phyloP scores from a whole-genome alignment of 441 rosid species.

The Isatis lusitanica region DNA sequence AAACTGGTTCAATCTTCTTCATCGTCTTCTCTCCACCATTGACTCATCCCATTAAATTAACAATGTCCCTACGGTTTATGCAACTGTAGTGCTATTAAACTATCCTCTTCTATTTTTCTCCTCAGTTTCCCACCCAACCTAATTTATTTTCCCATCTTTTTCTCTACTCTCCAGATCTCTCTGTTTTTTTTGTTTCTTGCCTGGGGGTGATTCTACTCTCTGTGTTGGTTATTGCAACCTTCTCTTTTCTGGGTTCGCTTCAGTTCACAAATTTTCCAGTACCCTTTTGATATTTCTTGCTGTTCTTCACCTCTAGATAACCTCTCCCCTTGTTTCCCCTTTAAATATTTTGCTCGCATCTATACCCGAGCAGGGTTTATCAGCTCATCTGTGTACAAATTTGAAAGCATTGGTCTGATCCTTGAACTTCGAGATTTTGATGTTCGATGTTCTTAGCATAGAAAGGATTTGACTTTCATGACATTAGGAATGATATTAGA shows the following conservation, averaged over 20 bases:
- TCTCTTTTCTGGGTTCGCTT: background rate
- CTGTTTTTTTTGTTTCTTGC: background rate
- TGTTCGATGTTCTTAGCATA: background rate
- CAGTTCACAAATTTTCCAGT: background rate
- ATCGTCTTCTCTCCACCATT: constrained; percentile 9
- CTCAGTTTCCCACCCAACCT: constrained; percentile 6
- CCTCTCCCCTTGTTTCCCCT: background rate
- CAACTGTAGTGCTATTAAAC: constrained; percentile 31
- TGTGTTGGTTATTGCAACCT: background rate
- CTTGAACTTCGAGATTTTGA: background rate
- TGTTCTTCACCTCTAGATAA: background rate
- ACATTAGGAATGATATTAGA: constrained; percentile 20
- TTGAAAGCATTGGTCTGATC: background rate
- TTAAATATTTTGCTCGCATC: background rate
- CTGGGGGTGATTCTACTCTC: constrained; percentile 9
- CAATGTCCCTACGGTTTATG: constrained; percentile 21
- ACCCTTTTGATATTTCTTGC: constrained; percentile 1
- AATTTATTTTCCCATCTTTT: background rate
- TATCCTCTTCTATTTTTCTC: background rate
- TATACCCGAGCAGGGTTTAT: background rate
- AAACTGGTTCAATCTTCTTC: constrained; percentile 12
- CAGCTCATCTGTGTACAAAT: background rate
- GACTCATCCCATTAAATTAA: constrained; percentile 26
- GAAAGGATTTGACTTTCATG: constrained; percentile 25
- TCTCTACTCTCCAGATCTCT: constrained; percentile 17